Evolutionary conservation across 176 grass and related monocot genomes (phyloP), one percentile per base, ranked within the genome.

Genomic region (Neostapfia colusana): DNA sequence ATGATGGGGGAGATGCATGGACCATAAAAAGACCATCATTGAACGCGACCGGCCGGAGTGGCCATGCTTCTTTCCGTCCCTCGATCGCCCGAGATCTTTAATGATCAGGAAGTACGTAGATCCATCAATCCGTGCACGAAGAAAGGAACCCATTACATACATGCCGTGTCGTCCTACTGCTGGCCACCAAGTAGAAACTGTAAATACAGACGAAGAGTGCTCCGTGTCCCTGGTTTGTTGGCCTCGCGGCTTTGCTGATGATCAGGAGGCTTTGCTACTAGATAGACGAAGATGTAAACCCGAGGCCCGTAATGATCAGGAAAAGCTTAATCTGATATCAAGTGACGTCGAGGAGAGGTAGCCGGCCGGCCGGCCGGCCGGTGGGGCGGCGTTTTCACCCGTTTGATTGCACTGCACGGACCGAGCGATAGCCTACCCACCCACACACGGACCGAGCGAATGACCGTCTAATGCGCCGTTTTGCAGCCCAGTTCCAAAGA

Each of bases 41-140:
- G 44, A 51, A 71, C 8, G 31, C 44, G 50, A 21, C 10, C 20
- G 4, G 15, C 4, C 13, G 70, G 48, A 50, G 70, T 56, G 49
- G 56, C 49, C 70, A 73, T 14, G 18, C 31, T 48, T 51, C 20
- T 7, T 44, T 11, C 43, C 10, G 11, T 28, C 23, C 14, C 17
- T 40, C 41, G 2, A 2, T 31, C 31, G 2, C 14, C 12, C 45
- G 16, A 20, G 8, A n/a, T 20, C 27, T 1, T 1, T 21, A 20
- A 10, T 23, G 51, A 21, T 8, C 24, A 0, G 7, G 17, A 4
- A 17, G 43, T 3, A 48, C 27, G 9, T 36, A 23, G 49, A 73
- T 40, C 49, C 69, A 72, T 72, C 15, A 55, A 72, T 72, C n/a
- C n/a, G n/a, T n/a, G n/a, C 27, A 71, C 12, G 26, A 50, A 48